Base-by-base conservation (phyloP, 164 flowering plant species). In the Umbellularia californica region DNA sequence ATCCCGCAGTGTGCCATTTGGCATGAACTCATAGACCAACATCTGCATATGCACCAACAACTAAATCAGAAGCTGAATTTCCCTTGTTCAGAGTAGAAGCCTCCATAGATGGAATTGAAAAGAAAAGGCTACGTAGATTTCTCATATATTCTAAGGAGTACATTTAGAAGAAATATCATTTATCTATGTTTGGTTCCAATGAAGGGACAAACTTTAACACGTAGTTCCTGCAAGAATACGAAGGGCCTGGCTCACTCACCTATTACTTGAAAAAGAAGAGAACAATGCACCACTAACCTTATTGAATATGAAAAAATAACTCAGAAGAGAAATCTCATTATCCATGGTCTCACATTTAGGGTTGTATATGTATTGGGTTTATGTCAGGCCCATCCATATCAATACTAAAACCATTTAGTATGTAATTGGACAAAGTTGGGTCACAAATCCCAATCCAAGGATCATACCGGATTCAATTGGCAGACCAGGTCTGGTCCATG, bases 21-120 rank as follows among this genome's bases (percentile, higher is more conserved):
- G 73, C 92, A 93, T 91, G 82, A 85, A 93, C 76, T 93, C 94
- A 78, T 93, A 93, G 27, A 91, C 86, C 83, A 93, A 77, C 94
- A 93, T 90, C 95, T 91, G 88, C 79, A 81, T n/a, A 60, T 15
- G 33, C 60, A 68, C 67, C 67, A 60, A 69, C 12, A 23, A 68
- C 12, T 33, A 69, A 50, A 50, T 10, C 22, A 64, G 55, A 58
- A 20, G n/a, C 47, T 27, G 17, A 66, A 19, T 20, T 63, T 72
- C 25, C 28, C 63, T 7, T 19, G 13, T 9, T 14, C 22, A 23
- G 33, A 60, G 30, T 58, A 27, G 12, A 24, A 30, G 28, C 7
- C 24, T n/a, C 35, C 3, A 51, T 23, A 11, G 25, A 11, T 33
- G 47, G 51, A 52, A 50, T 70, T 2, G 14, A 51, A 20, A 20